Conservation (phyloP, 208 protist species). For the Leishmania braziliensis region DNA sequence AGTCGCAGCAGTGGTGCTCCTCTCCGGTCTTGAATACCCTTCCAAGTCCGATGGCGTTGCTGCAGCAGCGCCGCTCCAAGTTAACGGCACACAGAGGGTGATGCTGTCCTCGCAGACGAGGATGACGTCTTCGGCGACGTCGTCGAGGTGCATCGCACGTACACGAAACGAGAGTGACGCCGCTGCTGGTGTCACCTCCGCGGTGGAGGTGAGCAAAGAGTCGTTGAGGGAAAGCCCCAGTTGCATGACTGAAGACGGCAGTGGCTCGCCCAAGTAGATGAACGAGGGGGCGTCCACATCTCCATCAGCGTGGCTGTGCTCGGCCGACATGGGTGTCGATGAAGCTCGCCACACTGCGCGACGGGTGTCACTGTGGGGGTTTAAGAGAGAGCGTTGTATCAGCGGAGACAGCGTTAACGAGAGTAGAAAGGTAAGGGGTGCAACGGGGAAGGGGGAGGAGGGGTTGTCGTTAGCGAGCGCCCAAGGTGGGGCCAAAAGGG, state of each 20-base stretch:
- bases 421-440: not conserved
- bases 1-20: not conserved
- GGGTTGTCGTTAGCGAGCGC: not conserved
- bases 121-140: constrained; percentile 59
- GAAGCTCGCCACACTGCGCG: not conserved
- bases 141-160: constrained; percentile 44
- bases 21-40: not conserved
- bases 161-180: constrained; percentile 27
- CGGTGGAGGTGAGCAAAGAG: not conserved
- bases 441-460: not conserved
- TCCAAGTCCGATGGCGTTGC: not conserved
- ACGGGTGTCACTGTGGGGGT: not conserved
- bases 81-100: constrained; percentile 27
- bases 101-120: constrained; percentile 44
- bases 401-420: not conserved
- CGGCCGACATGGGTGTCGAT: not conserved
- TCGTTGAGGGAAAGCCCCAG: constrained; percentile 4
- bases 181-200: not conserved
- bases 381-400: not conserved
- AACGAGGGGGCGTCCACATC: not conserved
- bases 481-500: not conserved
- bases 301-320: not conserved
- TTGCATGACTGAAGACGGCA: constrained; percentile 1
- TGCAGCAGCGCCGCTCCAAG: not conserved
- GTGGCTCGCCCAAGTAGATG: constrained; percentile 4